These are phyloP conservation scores for Saccharomyces uvarum DNA, from an alignment of 1,139 yeast genomes.

Conservation along the genomic window DNA sequence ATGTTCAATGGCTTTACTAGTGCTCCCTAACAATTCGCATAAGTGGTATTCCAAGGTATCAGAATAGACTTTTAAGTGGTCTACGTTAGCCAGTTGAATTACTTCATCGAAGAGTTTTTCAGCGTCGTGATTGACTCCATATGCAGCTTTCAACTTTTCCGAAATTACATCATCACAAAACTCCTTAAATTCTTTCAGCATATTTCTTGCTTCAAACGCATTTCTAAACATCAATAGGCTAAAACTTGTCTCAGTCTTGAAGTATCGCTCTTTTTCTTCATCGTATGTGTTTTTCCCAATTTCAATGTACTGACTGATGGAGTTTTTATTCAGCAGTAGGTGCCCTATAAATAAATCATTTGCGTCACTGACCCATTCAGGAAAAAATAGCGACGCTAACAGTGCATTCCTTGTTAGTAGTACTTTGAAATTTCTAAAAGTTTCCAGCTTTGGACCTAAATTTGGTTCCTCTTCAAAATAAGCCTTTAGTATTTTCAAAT, in stretches of 20 bases:
- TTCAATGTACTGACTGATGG: not conserved
- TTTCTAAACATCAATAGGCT: not conserved
- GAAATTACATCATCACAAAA: slow-evolving; percentile 4
- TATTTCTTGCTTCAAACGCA: slow-evolving; percentile 8
- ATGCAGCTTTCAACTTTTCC: not conserved
- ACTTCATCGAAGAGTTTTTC: not conserved
- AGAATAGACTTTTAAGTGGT: not conserved
- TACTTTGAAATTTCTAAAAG: not conserved
- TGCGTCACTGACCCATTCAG: slow-evolving; percentile 7
- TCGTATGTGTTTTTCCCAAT: not conserved
- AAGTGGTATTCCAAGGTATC: not conserved
- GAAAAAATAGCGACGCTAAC: slow-evolving; percentile 8
- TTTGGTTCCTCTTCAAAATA: not conserved
- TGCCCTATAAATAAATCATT: slow-evolving; percentile 10
- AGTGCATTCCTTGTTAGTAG: not conserved
- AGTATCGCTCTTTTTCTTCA: not conserved
- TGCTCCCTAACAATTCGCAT: slow-evolving; percentile 1
- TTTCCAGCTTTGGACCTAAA: not conserved
- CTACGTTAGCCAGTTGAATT: not conserved
- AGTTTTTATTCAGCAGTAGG: slow-evolving; percentile 6
- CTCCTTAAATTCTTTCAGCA: slow-evolving; percentile 2
- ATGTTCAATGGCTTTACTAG: slow-evolving; percentile 2
- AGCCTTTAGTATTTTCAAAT: not conserved
- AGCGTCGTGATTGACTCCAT: not conserved
- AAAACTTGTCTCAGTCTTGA: not conserved